Evolutionary conservation across 1,139 yeast species (phyloP).

Genomic region (Sugiyamaella japonica): DNA sequence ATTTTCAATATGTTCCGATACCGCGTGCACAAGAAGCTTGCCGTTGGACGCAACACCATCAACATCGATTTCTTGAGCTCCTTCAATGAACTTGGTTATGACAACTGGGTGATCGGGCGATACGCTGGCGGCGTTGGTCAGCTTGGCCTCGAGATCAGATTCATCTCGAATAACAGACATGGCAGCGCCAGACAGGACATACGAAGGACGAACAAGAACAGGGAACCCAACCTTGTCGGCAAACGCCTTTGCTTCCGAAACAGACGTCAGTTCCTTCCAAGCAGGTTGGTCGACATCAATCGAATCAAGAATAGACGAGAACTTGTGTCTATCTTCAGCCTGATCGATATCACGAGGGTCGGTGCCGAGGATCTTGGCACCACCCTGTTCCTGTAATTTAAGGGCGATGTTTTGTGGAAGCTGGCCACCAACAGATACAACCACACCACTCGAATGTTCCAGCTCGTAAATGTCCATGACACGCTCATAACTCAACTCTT

Average conservation of each 20-base stretch:
- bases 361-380: slow-evolving; percentile 89
- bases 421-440: slow-evolving; percentile 97
- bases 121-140: slow-evolving; percentile 85
- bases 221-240: slow-evolving; percentile 91
- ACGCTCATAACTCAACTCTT: slow-evolving; percentile 92
- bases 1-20: slow-evolving; percentile 96
- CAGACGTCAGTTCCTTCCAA: slow-evolving; percentile 92
- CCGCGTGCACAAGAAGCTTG: slow-evolving; percentile 86
- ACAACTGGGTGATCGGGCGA: slow-evolving; percentile 97
- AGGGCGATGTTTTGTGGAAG: slow-evolving; percentile 96
- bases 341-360: slow-evolving; percentile 92
- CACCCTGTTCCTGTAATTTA: slow-evolving; percentile 63
- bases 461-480: slow-evolving; percentile 96
- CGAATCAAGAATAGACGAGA: slow-evolving; percentile 89
- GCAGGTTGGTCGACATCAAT: slow-evolving; percentile 94
- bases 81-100: slow-evolving; percentile 90
- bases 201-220: slow-evolving; percentile 95
- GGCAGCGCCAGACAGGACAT: slow-evolving; percentile 97
- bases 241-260: slow-evolving; percentile 80
- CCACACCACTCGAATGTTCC: slow-evolving; percentile 86
- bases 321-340: slow-evolving; percentile 98
- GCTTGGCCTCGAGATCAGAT: slow-evolving; percentile 74
- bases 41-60: slow-evolving; percentile 96
- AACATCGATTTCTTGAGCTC: slow-evolving; percentile 95
- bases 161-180: slow-evolving; percentile 87